Conservation (phyloP, 129 eudicot species). For the Lactuca sativa region DNA sequence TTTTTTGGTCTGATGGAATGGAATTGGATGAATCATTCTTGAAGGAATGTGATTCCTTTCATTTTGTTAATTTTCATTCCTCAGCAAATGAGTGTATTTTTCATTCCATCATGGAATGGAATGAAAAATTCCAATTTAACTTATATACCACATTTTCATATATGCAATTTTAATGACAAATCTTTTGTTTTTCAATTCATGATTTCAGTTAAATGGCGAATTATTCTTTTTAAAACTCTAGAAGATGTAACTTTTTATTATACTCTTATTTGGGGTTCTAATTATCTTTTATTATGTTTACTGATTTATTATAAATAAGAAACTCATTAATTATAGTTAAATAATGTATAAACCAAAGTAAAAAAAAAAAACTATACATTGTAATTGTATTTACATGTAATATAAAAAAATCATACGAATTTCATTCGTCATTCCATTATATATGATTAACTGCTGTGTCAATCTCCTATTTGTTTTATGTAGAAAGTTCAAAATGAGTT, state of each 20-base stretch:
- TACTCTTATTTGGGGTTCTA: not conserved
- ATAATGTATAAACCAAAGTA: not conserved
- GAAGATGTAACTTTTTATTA: not conserved
- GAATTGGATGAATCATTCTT: no score
- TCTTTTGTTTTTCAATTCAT: not conserved
- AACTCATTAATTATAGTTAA: not conserved
- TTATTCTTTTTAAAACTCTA: no score
- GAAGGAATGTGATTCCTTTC: not conserved
- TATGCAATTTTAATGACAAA: no score
- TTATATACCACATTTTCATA: not conserved
- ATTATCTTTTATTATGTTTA: not conserved
- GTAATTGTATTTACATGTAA: not conserved
- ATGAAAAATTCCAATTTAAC: not conserved
- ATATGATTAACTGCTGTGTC: constrained; percentile 6
- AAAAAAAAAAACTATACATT: not conserved
- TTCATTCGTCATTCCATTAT: not conserved
- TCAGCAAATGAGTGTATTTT: not conserved
- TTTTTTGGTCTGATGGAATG: not conserved
- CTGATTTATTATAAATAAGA: no score
- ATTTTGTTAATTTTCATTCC: not conserved
- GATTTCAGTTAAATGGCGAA: not conserved
- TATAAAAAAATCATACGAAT: no score
- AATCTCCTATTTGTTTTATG: constrained; percentile 1
- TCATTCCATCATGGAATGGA: not conserved
- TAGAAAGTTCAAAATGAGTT: constrained; percentile 92